Evolutionary conservation across 352 stramenopile species (phyloP), one percentile per base, ranked within the genome.

Genomic region (Phytophthora uliginosa): DNA sequence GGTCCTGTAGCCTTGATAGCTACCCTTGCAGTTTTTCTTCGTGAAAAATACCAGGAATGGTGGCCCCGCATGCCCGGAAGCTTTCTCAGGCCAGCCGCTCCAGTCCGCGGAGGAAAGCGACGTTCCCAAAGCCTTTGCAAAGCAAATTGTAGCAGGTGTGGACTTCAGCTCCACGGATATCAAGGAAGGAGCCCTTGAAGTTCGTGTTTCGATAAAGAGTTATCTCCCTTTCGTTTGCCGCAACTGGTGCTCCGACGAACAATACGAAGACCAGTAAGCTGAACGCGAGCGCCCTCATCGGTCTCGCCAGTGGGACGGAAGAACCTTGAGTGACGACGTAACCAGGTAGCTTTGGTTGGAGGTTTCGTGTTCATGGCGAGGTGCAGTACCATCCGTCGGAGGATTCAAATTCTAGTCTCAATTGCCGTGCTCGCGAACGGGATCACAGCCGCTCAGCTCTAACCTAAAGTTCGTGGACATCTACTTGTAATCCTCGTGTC

Each of bases 121-220:
- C 54, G 9, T 50, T 50, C 24, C 24, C 22, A n/a, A 60, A 50
- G 18, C n/a, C 33, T 18, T 60, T 34, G n/a, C 54, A 60, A 3
- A 60, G 33, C 28, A 60, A 31, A 0, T 60, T 60, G 34, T 60
- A 60, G 54, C 54, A 60, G 33, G 17, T 60, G 13, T 60, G 54
- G 12, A 60, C n/a, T 8, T 60, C 54, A 31, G n/a, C 33, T n/a
- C 54, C 54, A 17, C 33, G 18, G 7, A 60, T 60, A 7, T 48
- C 54, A 33, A 60, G n/a, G 18, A 48, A 60, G n/a, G 33, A 2
- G 31, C 31, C 2, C 13, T 36, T 60, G 54, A 60, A 60, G 20
- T 60, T 50, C n/a, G 31, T 60, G 53, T 59, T 13, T 2, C 18
- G 54, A 22, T 60, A 36, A 2, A 24, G 33, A n/a, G 34, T 34